Evolutionary conservation across 345 rosid genomes (phyloP).

Genomic region (Alliaria petiolata): DNA sequence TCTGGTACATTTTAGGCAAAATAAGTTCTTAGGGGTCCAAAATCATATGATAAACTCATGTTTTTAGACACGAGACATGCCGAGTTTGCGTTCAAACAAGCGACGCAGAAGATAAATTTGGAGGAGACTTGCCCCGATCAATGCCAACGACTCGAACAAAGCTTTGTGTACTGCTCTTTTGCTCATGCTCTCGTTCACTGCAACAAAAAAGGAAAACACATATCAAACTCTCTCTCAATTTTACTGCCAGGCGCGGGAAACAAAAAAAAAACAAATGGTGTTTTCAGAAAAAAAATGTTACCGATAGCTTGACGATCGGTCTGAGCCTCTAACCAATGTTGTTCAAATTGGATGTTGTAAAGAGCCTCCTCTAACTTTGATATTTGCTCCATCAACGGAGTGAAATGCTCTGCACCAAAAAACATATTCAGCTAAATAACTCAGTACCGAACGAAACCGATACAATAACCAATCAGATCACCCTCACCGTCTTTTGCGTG

Average conservation of each 20-base stretch:
- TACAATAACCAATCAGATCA: background rate
- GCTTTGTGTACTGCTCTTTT: conserved; percentile 66
- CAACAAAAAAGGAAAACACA: background rate
- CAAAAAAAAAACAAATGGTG: background rate
- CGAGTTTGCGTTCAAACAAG: conserved; percentile 64
- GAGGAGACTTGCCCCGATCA: conserved; percentile 54
- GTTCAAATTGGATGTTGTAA: conserved; percentile 69
- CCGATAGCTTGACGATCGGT: conserved; percentile 66
- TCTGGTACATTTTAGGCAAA: conserved; percentile 11
- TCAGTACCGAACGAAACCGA: background rate
- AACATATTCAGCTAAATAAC: background rate
- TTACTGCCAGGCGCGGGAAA: background rate
- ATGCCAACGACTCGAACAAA: conserved; percentile 54
- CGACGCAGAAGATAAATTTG: conserved; percentile 69
- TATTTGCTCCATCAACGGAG: conserved; percentile 59
- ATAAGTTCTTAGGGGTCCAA: conserved; percentile 3
- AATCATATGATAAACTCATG: background rate
- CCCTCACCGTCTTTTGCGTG: conserved; percentile 67
- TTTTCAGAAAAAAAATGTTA: background rate
- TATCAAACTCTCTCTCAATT: background rate
- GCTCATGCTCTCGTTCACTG: conserved; percentile 68
- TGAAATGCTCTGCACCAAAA: conserved; percentile 52
- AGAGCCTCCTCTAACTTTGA: conserved; percentile 64
- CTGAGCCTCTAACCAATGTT: conserved; percentile 83
- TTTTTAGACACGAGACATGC: conserved; percentile 54